A percentile compares a stretch with the other conserved stretches of the same genome.
phyloP scores from a whole-genome alignment of 306 rosid genomes.

The Elaeagnus macrophylla region DNA sequence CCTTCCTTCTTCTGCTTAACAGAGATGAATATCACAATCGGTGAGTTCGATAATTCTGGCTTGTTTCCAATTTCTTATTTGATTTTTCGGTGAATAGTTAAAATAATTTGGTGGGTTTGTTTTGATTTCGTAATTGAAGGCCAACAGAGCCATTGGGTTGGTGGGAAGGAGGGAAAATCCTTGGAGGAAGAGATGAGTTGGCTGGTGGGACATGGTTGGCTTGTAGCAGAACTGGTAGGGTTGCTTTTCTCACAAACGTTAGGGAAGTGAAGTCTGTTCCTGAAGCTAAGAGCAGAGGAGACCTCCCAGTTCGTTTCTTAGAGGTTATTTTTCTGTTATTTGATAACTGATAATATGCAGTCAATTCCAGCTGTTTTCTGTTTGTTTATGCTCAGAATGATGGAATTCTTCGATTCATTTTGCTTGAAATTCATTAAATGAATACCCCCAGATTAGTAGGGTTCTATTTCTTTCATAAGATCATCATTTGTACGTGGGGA shows the following conservation, averaged over 20 bases:
- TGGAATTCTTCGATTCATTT: neutral
- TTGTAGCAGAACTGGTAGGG: constrained; percentile 37
- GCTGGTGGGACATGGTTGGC: constrained; percentile 86
- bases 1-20: constrained; percentile 47
- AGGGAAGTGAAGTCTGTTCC: constrained; percentile 40
- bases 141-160: constrained; percentile 50
- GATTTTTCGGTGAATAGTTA: too few species aligned
- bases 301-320: constrained; percentile 53
- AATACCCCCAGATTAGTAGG: too few species aligned
- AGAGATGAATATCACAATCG: constrained; percentile 51
- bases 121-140: constrained; percentile 16
- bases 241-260: constrained; percentile 66
- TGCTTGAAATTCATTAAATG: neutral
- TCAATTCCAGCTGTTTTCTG: constrained; percentile 7
- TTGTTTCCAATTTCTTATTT: neutral
- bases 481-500: too few species aligned
- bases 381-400: constrained; percentile 4
- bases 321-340: constrained; percentile 28
- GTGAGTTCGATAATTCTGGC: constrained; percentile 22
- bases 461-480: too few species aligned
- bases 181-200: constrained; percentile 60
- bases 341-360: neutral
- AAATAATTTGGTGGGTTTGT: neutral
- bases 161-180: constrained; percentile 48
- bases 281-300: constrained; percentile 57